phyloP scores from a whole-genome alignment of 2,329 filamentous ascomycete genomes.

The Aspergillus thermomutatus region DNA sequence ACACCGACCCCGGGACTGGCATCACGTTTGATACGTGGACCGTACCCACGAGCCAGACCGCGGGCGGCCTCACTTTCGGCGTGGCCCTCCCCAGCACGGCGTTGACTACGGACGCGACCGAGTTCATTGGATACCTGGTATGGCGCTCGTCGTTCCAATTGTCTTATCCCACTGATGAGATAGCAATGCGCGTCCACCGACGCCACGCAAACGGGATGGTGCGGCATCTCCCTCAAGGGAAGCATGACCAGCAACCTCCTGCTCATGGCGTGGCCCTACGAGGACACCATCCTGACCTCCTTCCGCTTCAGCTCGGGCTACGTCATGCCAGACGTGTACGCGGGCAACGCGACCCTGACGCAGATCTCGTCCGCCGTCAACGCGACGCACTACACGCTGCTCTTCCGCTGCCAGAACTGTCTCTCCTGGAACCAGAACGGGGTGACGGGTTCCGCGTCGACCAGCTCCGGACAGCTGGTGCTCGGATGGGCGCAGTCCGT shows the following conservation, averaged over 20 bases:
- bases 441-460: conserved; percentile 43
- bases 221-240: conserved; percentile 55
- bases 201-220: conserved; percentile 53
- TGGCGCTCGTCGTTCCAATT: conserved; percentile 14
- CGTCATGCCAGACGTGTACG: conserved; percentile 56
- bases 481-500: conserved; percentile 57
- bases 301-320: conserved; percentile 60
- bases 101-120: conserved; percentile 46
- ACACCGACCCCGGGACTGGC: conserved; percentile 48
- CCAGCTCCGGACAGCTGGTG: conserved; percentile 44
- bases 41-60: conserved; percentile 38
- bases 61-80: conserved; percentile 52
- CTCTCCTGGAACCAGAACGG: conserved; percentile 53
- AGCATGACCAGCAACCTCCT: conserved; percentile 59
- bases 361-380: conserved; percentile 59
- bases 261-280: conserved; percentile 56
- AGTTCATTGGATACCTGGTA: conserved; percentile 61
- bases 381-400: conserved; percentile 56
- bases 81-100: conserved; percentile 53
- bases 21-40: conserved; percentile 54
- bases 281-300: conserved; percentile 53
- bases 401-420: conserved; percentile 64
- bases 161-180: not conserved
- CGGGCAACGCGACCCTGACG: conserved; percentile 60
- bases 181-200: conserved; percentile 48